Evolutionary conservation across 2,329 filamentous ascomycete species (phyloP).

Genomic region (Celoporthe dispersa): DNA sequence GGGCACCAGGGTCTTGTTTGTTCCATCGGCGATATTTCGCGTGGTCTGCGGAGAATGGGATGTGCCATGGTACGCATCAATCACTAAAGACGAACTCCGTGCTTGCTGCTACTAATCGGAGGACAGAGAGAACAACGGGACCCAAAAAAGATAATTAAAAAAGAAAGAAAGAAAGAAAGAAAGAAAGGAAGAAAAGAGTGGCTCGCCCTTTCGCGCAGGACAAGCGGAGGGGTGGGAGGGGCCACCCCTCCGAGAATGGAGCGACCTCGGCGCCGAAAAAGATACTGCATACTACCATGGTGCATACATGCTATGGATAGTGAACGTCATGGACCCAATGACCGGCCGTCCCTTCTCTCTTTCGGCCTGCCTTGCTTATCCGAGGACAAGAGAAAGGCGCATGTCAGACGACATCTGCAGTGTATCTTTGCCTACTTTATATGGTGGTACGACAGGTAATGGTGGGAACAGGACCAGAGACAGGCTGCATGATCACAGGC

Average conservation of each 20-base stretch:
- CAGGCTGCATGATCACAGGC: background rate
- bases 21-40: background rate
- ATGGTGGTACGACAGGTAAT: background rate
- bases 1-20: background rate
- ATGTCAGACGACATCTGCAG: background rate
- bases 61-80: background rate
- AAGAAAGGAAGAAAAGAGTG: background rate
- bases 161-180: background rate
- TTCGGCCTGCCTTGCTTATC: background rate
- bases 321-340: background rate
- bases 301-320: background rate
- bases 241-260: background rate
- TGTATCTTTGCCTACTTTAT: background rate
- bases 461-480: background rate
- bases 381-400: background rate
- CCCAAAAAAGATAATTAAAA: background rate
- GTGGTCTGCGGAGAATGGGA: too few relatives aligned
- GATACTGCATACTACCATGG: background rate
- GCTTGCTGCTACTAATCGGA: background rate
- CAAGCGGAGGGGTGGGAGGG: background rate
- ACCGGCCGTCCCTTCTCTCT: background rate
- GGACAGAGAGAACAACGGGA: background rate
- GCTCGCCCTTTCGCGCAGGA: slow-evolving; percentile 3
- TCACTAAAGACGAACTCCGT: background rate
- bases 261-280: slow-evolving; percentile 8